phyloP scores from a whole-genome alignment of 2,329 filamentous ascomycete species.

The Gaeumannomyces sp. region DNA sequence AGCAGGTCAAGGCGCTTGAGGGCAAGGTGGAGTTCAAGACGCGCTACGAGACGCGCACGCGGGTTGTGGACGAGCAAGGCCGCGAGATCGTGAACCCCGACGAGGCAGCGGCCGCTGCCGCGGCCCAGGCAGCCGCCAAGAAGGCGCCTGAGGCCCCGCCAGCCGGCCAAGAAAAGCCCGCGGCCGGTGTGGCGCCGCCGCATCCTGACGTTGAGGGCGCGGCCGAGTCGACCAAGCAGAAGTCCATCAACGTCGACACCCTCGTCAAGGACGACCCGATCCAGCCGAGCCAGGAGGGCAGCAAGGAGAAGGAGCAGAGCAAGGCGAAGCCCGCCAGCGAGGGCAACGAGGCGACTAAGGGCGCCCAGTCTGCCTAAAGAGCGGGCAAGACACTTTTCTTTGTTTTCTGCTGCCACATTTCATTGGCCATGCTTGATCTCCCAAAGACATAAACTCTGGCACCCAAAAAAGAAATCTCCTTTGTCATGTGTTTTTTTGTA shows the following conservation, averaged over 20 bases:
- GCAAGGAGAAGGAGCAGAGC: slow-evolving; percentile 49
- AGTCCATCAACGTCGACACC: slow-evolving; percentile 22
- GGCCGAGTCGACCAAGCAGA: slow-evolving; percentile 48
- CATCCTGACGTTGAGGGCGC: slow-evolving; percentile 57
- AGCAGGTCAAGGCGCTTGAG: slow-evolving; percentile 75
- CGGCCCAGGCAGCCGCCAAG: slow-evolving; percentile 23
- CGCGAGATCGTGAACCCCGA: slow-evolving; percentile 58
- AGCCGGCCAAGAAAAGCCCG: slow-evolving; percentile 21
- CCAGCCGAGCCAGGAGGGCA: slow-evolving; percentile 50
- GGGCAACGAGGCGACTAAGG: slow-evolving; percentile 44
- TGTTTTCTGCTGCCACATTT: not conserved
- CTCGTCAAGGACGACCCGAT: slow-evolving; percentile 30
- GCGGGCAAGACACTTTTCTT: not conserved
- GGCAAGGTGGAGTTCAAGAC: slow-evolving; percentile 96
- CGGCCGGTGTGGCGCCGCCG: slow-evolving; percentile 44
- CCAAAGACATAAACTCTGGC: not conserved
- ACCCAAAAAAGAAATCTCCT: not conserved
- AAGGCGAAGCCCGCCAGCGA: slow-evolving; percentile 59
- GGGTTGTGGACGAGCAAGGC: slow-evolving; percentile 71
- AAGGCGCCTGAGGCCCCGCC: slow-evolving; percentile 17
- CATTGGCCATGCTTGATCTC: not conserved
- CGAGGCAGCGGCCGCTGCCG: slow-evolving; percentile 9
- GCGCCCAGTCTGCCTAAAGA: not conserved
- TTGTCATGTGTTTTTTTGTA: not conserved
- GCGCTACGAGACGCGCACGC: slow-evolving; percentile 88